phyloP scores from a whole-genome alignment of 495 filamentous ascomycete species.

The Tricharina praecox region DNA sequence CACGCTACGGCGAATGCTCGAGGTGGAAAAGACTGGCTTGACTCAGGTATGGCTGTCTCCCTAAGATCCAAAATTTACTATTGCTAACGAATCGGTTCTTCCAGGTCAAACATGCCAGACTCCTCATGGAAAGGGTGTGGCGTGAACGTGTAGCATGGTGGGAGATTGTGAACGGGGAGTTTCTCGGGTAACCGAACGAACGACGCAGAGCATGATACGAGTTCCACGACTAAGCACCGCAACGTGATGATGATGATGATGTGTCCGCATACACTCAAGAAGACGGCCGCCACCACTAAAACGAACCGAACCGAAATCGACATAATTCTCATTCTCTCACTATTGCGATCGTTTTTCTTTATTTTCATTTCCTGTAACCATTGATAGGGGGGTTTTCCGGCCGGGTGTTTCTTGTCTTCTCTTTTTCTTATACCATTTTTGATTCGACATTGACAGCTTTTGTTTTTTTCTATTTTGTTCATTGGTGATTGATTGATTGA shows the following conservation, averaged over 20 bases:
- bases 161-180: constrained; percentile 45
- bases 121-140: constrained; percentile 53
- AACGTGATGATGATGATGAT: constrained; percentile 3
- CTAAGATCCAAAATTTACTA: constrained; percentile 7
- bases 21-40: constrained; percentile 59
- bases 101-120: constrained; percentile 41
- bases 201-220: constrained; percentile 4
- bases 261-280: background rate
- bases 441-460: background rate
- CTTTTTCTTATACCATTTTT: background rate
- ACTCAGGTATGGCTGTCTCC: constrained; percentile 38
- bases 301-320: background rate
- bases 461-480: too few species aligned
- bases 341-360: constrained; percentile 9
- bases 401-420: constrained; percentile 3
- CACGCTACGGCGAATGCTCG: constrained; percentile 50
- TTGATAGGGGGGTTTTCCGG: constrained; percentile 1
- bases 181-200: constrained; percentile 36
- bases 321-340: background rate
- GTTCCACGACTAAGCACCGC: constrained; percentile 12
- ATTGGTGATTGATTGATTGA: too few species aligned
- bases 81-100: constrained; percentile 8
- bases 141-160: constrained; percentile 45
- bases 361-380: constrained; percentile 8
- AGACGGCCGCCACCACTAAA: background rate